Percentiles rank a stretch among this genome's conserved stretches.
Conservation (phyloP, 176 grass and related monocot genomes). For the Thalia dealbata region DNA sequence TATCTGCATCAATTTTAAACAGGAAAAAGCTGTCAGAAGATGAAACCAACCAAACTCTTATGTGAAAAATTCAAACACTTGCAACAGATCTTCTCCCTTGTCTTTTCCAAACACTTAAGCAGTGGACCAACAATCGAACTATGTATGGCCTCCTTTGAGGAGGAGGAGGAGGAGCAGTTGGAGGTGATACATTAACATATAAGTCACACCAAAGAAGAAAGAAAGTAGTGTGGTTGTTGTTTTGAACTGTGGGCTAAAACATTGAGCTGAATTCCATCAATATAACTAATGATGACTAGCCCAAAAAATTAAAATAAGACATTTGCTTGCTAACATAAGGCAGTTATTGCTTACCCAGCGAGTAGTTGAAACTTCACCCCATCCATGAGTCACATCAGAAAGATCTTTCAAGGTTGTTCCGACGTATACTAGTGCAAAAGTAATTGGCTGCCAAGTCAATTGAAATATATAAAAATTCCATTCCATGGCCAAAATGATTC, state of each 20-base stretch:
- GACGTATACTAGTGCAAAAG: conserved; percentile 83
- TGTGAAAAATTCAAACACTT: neutral
- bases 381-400: conserved; percentile 95
- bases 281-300: neutral
- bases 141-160: neutral
- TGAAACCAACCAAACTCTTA: neutral
- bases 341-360: conserved; percentile 55
- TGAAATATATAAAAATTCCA: conserved; percentile 9
- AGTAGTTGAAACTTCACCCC: conserved; percentile 84
- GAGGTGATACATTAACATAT: neutral
- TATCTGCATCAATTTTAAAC: conserved; percentile 49
- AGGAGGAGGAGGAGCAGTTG: neutral
- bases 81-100: neutral
- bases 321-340: neutral
- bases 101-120: neutral
- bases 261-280: neutral
- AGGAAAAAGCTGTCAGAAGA: conserved; percentile 13
- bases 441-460: conserved; percentile 65
- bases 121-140: neutral
- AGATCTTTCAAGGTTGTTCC: conserved; percentile 98
- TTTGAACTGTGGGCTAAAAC: neutral
- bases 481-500: neutral
- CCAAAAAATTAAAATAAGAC: neutral
- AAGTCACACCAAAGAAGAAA: neutral
- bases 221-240: neutral